Evolutionary conservation across 306 rosid species (phyloP), one percentile per base, ranked within the genome.

Genomic region (Inga oerstediana): DNA sequence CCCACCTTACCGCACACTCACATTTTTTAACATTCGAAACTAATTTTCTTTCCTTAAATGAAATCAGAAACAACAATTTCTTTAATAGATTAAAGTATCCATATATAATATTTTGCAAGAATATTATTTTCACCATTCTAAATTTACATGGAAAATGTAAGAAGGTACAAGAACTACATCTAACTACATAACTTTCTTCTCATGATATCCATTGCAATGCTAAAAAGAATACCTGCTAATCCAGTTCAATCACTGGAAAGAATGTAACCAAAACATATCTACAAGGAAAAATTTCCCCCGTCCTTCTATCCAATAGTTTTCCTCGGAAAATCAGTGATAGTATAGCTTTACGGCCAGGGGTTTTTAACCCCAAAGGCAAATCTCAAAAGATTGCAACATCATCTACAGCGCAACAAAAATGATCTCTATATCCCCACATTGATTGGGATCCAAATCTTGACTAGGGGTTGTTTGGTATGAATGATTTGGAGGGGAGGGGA

Each of bases 141-240:
- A 69, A 37, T 0, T 37, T 8, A 16, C 44, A 68, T 17, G 2
- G 17, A 17, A 67, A 69, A 19, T 0, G 5, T 70, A 12, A 71
- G 19, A 44, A 71, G 15, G 75, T 10, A 11, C 20, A 12, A 71
- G 7, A 70, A 32, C 74, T 80, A 79, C 85, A 52, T 64, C 46
- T 41, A 14, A n/a, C 65, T 73, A 16, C 0, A 64, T 45, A 59
- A 75, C 72, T 76, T 76, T 45, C 68, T 62, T 72, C 41, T 76
- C 74, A 74, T 80, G 20, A 75, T 82, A 83, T 74, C 27, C 88
- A 75, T 65, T 32, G 65, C 82, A 79, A 41, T 59, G 72, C 46
- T 32, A 74, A 59, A 86, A 77, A 82, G 80, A 84, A 80, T 88
- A 79, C 83, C 69, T 44, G 37, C 69, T 51, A 58, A 80, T 77